Evolutionary conservation across 768 basidiomycete genomes (phyloP).

Genomic region (Pulveroboletus sp.): DNA sequence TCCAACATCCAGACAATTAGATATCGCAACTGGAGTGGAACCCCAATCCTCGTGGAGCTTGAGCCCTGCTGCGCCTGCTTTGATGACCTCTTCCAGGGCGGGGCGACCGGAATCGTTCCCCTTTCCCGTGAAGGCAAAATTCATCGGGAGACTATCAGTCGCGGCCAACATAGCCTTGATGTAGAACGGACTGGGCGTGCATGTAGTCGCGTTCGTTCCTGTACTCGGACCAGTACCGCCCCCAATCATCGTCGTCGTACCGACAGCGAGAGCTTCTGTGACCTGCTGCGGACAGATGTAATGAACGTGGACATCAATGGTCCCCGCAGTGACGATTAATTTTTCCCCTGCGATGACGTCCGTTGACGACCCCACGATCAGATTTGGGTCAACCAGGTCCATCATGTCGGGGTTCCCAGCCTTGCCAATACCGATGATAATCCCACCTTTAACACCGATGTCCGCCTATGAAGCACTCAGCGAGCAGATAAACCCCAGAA

Average conservation of each 20-base stretch:
- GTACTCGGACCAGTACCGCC: conserved; percentile 94
- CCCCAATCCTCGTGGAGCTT: conserved; percentile 99
- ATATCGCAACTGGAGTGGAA: conserved; percentile 77
- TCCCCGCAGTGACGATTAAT: conserved; percentile 89
- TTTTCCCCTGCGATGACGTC: conserved; percentile 97
- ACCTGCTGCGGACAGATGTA: conserved; percentile 95
- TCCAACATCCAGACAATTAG: conserved; percentile 70
- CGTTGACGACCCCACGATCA: conserved; percentile 86
- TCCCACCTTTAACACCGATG: conserved; percentile 83
- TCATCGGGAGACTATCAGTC: conserved; percentile 85
- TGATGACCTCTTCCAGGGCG: conserved; percentile 76
- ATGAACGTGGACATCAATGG: conserved; percentile 89
- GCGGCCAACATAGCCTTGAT: conserved; percentile 89
- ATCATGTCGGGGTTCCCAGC: conserved; percentile 95
- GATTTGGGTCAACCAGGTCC: conserved; percentile 65
- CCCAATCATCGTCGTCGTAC: conserved; percentile 92
- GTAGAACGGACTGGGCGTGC: conserved; percentile 87
- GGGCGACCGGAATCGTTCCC: conserved; percentile 82
- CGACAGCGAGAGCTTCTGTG: conserved; percentile 74
- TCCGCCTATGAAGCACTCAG: conserved; percentile 62
- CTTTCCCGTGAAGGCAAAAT: conserved; percentile 94
- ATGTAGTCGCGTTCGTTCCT: conserved; percentile 87
- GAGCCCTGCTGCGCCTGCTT: conserved; percentile 81
- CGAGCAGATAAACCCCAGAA: not conserved
- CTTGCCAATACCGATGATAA: conserved; percentile 89